A percentile compares a stretch with the other conserved stretches of the same genome.
phyloP scores from a whole-genome alignment of 208 protist genomes.

The Spironucleus salmonicida region DNA sequence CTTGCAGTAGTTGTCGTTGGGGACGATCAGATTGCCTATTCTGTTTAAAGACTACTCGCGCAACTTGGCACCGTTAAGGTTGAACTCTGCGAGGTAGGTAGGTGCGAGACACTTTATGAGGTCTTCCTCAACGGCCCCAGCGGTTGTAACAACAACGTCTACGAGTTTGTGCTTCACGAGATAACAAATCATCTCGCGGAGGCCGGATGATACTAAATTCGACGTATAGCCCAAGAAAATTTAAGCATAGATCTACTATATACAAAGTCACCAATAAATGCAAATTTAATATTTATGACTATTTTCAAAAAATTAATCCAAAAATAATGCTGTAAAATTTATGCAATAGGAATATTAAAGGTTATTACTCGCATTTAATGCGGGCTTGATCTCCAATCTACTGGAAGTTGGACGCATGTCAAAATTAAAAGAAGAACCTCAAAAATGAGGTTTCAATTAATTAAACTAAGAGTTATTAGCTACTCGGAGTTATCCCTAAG shows the following conservation, averaged over 20 bases:
- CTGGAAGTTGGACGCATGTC: no score
- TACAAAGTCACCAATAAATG: no score
- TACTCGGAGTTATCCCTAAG: no score
- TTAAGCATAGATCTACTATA: slow-evolving; percentile 29
- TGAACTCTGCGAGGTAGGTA: slow-evolving; percentile 41
- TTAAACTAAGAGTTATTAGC: no score
- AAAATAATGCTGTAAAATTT: no score
- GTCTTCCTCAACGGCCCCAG: slow-evolving; percentile 97
- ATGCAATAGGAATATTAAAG: no score
- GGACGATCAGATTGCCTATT: slow-evolving; percentile 96
- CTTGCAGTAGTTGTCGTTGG: slow-evolving; percentile 95
- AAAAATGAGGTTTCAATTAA: no score
- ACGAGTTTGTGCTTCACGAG: slow-evolving; percentile 77
- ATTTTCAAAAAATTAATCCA: no score
- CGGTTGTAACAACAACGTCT: slow-evolving; percentile 90
- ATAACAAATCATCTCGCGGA: slow-evolving; percentile 85
- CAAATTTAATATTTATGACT: no score
- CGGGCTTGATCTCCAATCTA: no score
- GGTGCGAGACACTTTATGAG: slow-evolving; percentile 78
- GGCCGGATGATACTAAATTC: slow-evolving; percentile 93
- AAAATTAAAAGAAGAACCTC: no score
- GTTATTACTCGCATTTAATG: no score
- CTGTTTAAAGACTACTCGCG: slow-evolving; percentile 72
- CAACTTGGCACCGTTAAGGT: slow-evolving; percentile 38
- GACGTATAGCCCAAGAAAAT: slow-evolving; percentile 98